Conservation (phyloP, 345 rosid genomes). For the Salix arbutifolia region DNA sequence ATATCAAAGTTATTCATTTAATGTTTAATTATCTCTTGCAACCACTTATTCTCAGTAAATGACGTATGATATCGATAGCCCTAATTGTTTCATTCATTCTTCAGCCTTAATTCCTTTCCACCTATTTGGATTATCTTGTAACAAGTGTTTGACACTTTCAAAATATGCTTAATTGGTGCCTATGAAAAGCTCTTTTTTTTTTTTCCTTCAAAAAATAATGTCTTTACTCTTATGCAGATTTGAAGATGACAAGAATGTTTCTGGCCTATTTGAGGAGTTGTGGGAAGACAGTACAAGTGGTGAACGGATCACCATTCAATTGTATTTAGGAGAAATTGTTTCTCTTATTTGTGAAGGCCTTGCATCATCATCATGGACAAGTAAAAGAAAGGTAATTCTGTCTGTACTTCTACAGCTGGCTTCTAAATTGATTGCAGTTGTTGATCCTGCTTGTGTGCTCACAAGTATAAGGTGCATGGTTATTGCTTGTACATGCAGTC, state of each 20-base stretch:
- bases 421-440: conserved; percentile 5
- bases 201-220: neutral
- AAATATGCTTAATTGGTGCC: neutral
- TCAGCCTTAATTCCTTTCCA: too few relatives aligned
- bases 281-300: conserved; percentile 95
- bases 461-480: neutral
- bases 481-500: conserved; percentile 45
- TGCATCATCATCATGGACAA: conserved; percentile 81
- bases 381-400: conserved; percentile 63
- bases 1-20: neutral
- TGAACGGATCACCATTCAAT: conserved; percentile 72
- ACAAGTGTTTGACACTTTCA: too few relatives aligned
- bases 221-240: conserved; percentile 50
- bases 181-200: neutral
- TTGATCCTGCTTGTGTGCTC: neutral
- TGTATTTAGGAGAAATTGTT: conserved; percentile 77
- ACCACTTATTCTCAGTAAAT: neutral
- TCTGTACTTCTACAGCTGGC: conserved; percentile 6
- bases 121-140: too few relatives aligned
- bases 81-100: neutral
- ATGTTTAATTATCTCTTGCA: neutral
- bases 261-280: conserved; percentile 84
- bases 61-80: too few relatives aligned
- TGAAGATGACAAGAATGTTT: conserved; percentile 82
- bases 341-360: conserved; percentile 69